Evolutionary conservation across 306 rosid species (phyloP).

Genomic region (Quercus aquifolioides): DNA sequence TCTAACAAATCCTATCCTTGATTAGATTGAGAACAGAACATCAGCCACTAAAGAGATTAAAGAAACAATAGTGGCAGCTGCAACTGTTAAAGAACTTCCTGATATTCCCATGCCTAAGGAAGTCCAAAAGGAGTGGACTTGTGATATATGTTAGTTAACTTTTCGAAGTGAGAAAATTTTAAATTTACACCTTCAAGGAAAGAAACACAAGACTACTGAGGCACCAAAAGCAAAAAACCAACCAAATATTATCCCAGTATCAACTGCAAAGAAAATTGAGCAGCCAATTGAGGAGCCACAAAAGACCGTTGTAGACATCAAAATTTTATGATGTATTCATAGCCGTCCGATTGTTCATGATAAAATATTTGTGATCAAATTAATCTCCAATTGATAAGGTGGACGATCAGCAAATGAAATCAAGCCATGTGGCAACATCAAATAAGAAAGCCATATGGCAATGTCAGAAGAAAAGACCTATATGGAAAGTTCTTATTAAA

Average conservation of each 20-base stretch:
- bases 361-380: too few species aligned
- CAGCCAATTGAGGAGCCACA: constrained; percentile 12
- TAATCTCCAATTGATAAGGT: too few species aligned
- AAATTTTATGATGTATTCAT: too few species aligned
- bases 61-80: neutral
- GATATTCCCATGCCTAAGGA: constrained; percentile 8
- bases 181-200: constrained; percentile 24
- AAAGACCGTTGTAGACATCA: too few species aligned
- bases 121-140: constrained; percentile 47
- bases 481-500: too few species aligned
- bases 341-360: too few species aligned
- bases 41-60: neutral
- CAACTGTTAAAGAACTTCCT: constrained; percentile 13
- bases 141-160: constrained; percentile 40
- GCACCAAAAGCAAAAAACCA: constrained; percentile 29
- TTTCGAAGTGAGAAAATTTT: neutral
- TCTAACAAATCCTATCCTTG: too few species aligned
- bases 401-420: too few species aligned
- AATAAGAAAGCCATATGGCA: too few species aligned
- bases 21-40: neutral
- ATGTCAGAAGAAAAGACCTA: too few species aligned
- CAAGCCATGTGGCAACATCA: too few species aligned
- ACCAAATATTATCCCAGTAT: neutral
- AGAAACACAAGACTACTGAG: constrained; percentile 27
- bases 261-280: neutral